Evolutionary conservation across 331 rosid genomes (phyloP), one percentile per base, ranked within the genome.

Genomic region (Pyracantha coccinea): DNA sequence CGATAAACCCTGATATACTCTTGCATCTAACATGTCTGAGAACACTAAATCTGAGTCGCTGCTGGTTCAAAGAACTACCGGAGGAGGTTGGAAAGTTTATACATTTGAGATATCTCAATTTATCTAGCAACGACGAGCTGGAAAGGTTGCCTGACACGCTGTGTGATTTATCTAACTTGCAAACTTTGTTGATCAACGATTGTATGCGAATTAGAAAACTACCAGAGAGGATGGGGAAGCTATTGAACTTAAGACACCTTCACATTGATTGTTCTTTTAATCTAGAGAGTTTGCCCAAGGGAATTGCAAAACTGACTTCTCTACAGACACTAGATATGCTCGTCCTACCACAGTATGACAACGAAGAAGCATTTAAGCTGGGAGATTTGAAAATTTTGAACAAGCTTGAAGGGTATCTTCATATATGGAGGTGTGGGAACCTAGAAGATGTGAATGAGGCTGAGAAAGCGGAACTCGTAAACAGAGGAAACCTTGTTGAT

Each of bases 71-170:
- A 41, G 58, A 21, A 20, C 38, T 75, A 6, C 50, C 78, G 13
- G 16, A 27, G 32, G 19, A 52, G 6, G 17, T 75, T 50, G 47
- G 59, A 4, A 16, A 24, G 16, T 64, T 75, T 45, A 50, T 29
- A 20, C 72, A 75, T 66, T 53, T 75, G 72, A 75, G 78, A 75
- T 65, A 64, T 75, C 72, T 75, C 6, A 33, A 75, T 21, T 50
- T 75, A 20, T 65, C 21, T 12, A 3, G 23, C 3, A 75, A 27
- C 16, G 3, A 0, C 21, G 44, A 47, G 1, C n/a, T 74, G 63
- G 16, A 9, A 17, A 45, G 15, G 10, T 21, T 74, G 71, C 78
- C 78, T 5, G 55, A 66, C 12, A 19, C 29, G 7, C 7, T 75
- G 35, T 66, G 62, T 54, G 31, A 75, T 32, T 41, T 75, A n/a